Conservation (phyloP, 306 rosid genomes). For the Begonia fuchsioides region DNA sequence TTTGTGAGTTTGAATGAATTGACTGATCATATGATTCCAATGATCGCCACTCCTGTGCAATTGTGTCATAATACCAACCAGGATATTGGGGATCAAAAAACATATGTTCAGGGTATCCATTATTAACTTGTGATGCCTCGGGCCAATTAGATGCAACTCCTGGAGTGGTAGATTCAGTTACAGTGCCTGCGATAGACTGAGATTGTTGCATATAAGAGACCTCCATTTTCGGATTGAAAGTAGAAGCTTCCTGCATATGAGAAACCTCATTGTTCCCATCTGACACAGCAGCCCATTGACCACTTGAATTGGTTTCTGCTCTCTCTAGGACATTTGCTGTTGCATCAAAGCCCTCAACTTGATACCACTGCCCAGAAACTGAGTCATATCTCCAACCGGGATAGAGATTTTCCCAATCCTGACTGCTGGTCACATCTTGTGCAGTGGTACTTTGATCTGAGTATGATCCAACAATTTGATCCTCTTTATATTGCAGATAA, state of each 20-base stretch:
- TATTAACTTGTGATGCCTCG: constrained; percentile 43
- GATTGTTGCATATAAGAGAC: constrained; percentile 41
- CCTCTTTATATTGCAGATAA: constrained; percentile 26
- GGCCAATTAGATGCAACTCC: constrained; percentile 27
- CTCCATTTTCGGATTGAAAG: constrained; percentile 14
- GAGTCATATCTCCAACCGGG: constrained; percentile 77
- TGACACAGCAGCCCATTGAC: constrained; percentile 26
- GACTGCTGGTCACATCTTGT: constrained; percentile 41
- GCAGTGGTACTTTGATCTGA: constrained; percentile 19
- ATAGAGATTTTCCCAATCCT: constrained; percentile 61
- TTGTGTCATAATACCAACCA: constrained; percentile 71
- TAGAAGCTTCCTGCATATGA: constrained; percentile 33
- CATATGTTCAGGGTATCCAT: constrained; percentile 69
- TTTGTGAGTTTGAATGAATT: constrained; percentile 23
- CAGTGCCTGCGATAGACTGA: constrained; percentile 32
- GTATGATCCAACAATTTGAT: constrained; percentile 27
- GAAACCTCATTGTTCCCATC: constrained; percentile 28
- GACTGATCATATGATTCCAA: constrained; percentile 48
- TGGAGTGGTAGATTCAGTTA: constrained; percentile 37
- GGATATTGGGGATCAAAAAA: constrained; percentile 67
- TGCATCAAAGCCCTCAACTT: constrained; percentile 28
- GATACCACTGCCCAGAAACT: constrained; percentile 61
- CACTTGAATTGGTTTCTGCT: constrained; percentile 17
- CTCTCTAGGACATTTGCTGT: constrained; percentile 18
- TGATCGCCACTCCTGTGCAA: constrained; percentile 50